Percentiles rank a stretch among this genome's conserved stretches.
phyloP scores from a whole-genome alignment of 148 eudicot species.

The Silene conica region DNA sequence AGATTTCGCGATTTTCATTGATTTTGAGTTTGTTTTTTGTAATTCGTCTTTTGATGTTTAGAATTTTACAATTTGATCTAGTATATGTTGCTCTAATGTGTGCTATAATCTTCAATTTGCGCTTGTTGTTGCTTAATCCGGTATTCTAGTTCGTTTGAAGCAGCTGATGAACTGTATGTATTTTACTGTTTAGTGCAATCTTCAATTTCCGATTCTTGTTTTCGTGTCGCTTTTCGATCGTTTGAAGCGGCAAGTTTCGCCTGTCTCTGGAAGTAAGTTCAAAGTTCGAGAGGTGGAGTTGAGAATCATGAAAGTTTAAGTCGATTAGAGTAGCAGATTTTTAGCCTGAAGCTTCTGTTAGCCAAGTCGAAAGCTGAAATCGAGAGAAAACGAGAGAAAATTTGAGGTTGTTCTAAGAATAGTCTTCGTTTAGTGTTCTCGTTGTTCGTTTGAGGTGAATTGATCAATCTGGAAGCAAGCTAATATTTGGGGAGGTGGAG shows the following conservation, averaged over 20 bases:
- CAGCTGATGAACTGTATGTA: background rate
- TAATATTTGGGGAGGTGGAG: background rate
- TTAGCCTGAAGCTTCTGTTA: too few species aligned
- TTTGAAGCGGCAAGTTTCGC: background rate
- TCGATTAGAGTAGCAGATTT: too few species aligned
- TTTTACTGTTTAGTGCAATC: background rate
- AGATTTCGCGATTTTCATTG: background rate
- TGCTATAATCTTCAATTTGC: background rate
- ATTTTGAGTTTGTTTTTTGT: too few species aligned
- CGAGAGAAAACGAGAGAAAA: too few species aligned
- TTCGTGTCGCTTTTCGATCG: background rate
- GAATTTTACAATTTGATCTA: background rate
- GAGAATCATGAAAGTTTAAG: background rate
- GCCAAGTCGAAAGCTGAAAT: too few species aligned
- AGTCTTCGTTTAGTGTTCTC: too few species aligned
- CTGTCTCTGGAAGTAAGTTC: background rate
- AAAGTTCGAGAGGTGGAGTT: background rate
- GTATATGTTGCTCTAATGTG: background rate
- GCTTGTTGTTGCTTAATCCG: background rate
- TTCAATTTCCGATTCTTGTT: background rate
- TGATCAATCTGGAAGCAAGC: too few species aligned
- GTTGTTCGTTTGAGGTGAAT: too few species aligned
- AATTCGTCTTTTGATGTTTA: background rate
- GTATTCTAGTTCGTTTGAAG: background rate
- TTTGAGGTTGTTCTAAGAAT: too few species aligned